Percentiles rank a stretch among this genome's conserved stretches.
phyloP scores from a whole-genome alignment of 2,329 filamentous ascomycete species.

The Penicillium capsulatum region DNA sequence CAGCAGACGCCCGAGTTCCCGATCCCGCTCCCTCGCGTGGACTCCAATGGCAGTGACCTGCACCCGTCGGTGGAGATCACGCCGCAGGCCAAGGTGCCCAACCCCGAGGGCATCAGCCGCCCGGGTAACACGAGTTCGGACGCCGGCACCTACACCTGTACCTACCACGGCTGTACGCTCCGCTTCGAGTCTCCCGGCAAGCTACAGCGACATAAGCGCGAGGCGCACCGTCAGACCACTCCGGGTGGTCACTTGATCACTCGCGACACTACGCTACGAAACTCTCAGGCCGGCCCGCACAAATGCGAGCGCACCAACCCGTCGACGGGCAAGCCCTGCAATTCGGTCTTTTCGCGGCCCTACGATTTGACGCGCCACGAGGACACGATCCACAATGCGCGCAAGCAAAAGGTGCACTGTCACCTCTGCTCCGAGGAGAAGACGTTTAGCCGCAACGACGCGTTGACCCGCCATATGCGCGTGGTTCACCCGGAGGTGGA shows the following conservation, averaged over 20 bases:
- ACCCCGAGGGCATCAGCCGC: slow-evolving; percentile 41
- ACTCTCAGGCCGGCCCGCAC: slow-evolving; percentile 89
- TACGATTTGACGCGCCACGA: slow-evolving; percentile 97
- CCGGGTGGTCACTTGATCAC: slow-evolving; percentile 44
- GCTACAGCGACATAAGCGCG: slow-evolving; percentile 92
- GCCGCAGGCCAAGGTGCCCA: slow-evolving; percentile 37
- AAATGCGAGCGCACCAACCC: slow-evolving; percentile 91
- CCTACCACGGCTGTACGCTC: slow-evolving; percentile 82
- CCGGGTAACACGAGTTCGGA: slow-evolving; percentile 67
- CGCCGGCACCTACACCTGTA: slow-evolving; percentile 90
- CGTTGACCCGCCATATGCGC: slow-evolving; percentile 86
- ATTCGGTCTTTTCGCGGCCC: slow-evolving; percentile 86
- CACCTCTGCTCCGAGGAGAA: slow-evolving; percentile 93
- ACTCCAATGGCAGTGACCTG: slow-evolving; percentile 56
- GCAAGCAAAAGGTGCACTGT: slow-evolving; percentile 92
- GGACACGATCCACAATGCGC: slow-evolving; percentile 92
- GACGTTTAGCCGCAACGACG: slow-evolving; percentile 93
- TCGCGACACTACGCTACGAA: slow-evolving; percentile 53
- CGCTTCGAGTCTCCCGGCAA: slow-evolving; percentile 84
- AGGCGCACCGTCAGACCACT: slow-evolving; percentile 78
- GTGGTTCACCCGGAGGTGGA: slow-evolving; percentile 89
- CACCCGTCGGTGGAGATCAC: slow-evolving; percentile 31
- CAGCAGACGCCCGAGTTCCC: slow-evolving; percentile 55
- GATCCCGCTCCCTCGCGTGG: slow-evolving; percentile 57
- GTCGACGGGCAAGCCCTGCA: slow-evolving; percentile 90